Evolutionary conservation across 192 early-diverging fungal genomes (phyloP).

Genomic region (Coemansia javaensis): DNA sequence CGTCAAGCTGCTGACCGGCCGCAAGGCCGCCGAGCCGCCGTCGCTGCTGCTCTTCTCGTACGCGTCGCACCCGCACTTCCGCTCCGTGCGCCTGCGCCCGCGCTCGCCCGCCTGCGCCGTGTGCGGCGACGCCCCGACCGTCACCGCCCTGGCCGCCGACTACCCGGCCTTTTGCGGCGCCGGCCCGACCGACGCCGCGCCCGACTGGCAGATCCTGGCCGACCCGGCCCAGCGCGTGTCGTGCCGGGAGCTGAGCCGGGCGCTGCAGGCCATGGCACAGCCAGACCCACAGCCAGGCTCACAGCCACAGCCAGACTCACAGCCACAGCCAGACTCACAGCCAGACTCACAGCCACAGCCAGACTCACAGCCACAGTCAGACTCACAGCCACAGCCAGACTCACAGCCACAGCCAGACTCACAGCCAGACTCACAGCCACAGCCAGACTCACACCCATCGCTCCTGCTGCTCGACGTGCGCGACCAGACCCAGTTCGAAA

Average conservation of each 20-base stretch:
- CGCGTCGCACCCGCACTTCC: conserved; percentile 61
- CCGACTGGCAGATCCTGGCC: conserved; percentile 27
- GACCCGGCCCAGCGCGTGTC: conserved; percentile 47
- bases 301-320: too few relatives aligned
- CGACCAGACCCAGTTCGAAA: conserved; percentile 76
- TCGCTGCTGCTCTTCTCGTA: conserved; percentile 82
- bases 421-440: too few relatives aligned
- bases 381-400: too few relatives aligned
- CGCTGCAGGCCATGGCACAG: conserved; percentile 8
- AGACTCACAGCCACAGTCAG: too few relatives aligned
- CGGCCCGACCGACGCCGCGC: conserved; percentile 70
- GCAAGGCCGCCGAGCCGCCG: conserved; percentile 54
- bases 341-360: too few relatives aligned
- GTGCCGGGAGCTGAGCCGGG: conserved; percentile 50
- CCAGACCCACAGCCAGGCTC: too few relatives aligned
- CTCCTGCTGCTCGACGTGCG: conserved; percentile 88
- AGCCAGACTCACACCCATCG: too few relatives aligned
- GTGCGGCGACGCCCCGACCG: conserved; percentile 81
- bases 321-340: too few relatives aligned
- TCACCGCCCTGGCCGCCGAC: conserved; percentile 79
- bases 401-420: too few relatives aligned
- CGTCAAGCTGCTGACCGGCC: conserved; percentile 76
- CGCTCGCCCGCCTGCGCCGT: conserved; percentile 68
- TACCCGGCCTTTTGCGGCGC: conserved; percentile 89
- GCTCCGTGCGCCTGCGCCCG: conserved; percentile 72